Base-by-base conservation (phyloP, 2,329 filamentous ascomycete species). In the Ilyonectria robusta region DNA sequence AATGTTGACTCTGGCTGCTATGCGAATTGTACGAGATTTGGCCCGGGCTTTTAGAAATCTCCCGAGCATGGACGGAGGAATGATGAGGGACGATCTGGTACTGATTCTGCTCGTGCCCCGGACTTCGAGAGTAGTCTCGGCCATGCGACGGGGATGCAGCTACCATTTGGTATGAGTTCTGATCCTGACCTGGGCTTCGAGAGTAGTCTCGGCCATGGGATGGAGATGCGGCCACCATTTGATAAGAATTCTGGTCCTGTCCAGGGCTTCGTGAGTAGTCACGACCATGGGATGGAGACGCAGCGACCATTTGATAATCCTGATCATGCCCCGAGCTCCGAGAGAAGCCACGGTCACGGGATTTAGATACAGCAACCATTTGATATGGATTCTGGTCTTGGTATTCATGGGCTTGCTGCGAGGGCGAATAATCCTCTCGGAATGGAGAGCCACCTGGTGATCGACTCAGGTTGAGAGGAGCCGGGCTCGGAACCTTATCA, bases 401-500 rank as follows among this genome's bases (percentile, higher is more conserved):
- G 48, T 76, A 73, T 11, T 62, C 70, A 7, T 63, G 70, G 1
- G 65, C 51, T 9, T 61, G 67, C 2, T 72, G 70, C 4, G 78
- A 71, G 17, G 74, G 70, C 21, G 74, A 74, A 29, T 70, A 72
- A 23, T 74, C 74, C 2, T 76, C 73, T 55, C 65, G 69, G 46
- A 66, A 75, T 10, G 69, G 69, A 42, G 67, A 68, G 4, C 54
- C 68, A 6, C 70, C 77, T 17, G 76, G 74, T 29, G 79, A 79
- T 44, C 75, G 75, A 21, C 78, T 78, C n/a, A 87, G 66, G 61
- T 81, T 84, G 58, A 87, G 75, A 1, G 86, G 83, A 1, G 84
- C 84, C 13, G 85, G 82, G 23, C 80, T 85, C 1, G 81, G 75
- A 3, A 72, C 77, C 37, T 78, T 74, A 13, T 84, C 80, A 62